Evolutionary conservation across 179 eudicot genomes (phyloP), one percentile per base, ranked within the genome.

Genomic region (Beta corolliflora): DNA sequence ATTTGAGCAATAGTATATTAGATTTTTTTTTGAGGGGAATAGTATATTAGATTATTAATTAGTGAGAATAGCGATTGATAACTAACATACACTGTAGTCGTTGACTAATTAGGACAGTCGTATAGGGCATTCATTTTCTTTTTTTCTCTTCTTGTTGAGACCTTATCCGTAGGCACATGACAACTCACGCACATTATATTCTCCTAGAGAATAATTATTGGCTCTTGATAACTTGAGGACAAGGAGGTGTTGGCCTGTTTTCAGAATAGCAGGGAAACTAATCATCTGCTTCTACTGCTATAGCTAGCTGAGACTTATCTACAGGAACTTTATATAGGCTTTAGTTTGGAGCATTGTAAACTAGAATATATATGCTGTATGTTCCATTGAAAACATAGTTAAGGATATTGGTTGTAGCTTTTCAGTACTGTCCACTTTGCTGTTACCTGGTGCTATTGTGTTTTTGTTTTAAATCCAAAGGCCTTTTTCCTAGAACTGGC

Each of bases 401-500:
- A 14, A 25, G 77, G 21, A 25, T 55, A 29, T 4, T 73, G 14
- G 29, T 53, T 15, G 61, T 23, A 52, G 75, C 56, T 73, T 21
- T 50, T 54, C 6, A 50, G 7, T 3, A 31, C 16, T 53, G 67
- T 54, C 52, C 75, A 68, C 46, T 52, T 45, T 1, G 5, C 14
- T 67, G 8, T 67, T 5, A 19, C 36, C 59, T 77, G 0, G 55
- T 79, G 63, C 21, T 10, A 31, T 79, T 55, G 50, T 36, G 52
- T 10, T 63, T 73, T 9, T 29, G 64, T 65, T 50, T 54, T 10
- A 65, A 64, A 80, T 74, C 21, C 52, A 50, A 64, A 80, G 23
- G 14, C n/a, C 55, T 13, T 21, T 68, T 67, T 55, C 41, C 19
- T 3, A 5, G 12, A 3, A 29, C 9, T 29, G 69, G 54, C 46